Conservation (phyloP, 768 basidiomycete genomes). For the Collybia mongolica region DNA sequence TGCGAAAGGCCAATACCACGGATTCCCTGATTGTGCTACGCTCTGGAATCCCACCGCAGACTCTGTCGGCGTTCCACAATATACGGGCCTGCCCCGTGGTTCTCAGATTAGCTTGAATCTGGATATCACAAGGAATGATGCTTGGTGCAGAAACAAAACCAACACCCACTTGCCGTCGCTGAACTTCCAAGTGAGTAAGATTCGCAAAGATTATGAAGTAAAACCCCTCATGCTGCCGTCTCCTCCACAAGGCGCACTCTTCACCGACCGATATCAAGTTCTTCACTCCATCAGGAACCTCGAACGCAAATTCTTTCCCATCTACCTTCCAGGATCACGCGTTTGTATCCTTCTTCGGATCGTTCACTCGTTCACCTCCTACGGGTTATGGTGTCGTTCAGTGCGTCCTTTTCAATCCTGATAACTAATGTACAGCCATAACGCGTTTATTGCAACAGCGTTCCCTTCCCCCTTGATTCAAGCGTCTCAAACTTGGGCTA, state of each 20-base stretch:
- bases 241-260: constrained; percentile 37
- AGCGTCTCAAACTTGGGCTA: constrained; percentile 15
- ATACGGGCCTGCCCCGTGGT: constrained; percentile 26
- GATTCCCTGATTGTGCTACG: constrained; percentile 43
- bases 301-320: constrained; percentile 23
- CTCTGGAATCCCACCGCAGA: constrained; percentile 43
- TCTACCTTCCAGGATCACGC: constrained; percentile 28
- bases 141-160: constrained; percentile 27
- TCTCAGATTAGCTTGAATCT: constrained; percentile 38
- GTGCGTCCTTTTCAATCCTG: constrained; percentile 17
- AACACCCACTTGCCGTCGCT: constrained; percentile 38
- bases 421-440: too few relatives aligned
- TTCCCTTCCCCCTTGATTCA: constrained; percentile 21
- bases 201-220: not conserved
- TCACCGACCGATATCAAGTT: constrained; percentile 48
- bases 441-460: constrained; percentile 10
- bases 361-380: constrained; percentile 37
- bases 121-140: constrained; percentile 26
- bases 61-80: constrained; percentile 38
- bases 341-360: constrained; percentile 45
- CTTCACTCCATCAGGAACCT: constrained; percentile 17
- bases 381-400: constrained; percentile 45
- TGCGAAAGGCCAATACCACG: constrained; percentile 23
- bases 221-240: not conserved
- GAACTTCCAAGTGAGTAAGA: constrained; percentile 34